Percentiles rank a stretch among this genome's conserved stretches.
Evolutionary conservation across 2,329 filamentous ascomycete genomes (phyloP).

Genomic region (Harringtonia aguacate): DNA sequence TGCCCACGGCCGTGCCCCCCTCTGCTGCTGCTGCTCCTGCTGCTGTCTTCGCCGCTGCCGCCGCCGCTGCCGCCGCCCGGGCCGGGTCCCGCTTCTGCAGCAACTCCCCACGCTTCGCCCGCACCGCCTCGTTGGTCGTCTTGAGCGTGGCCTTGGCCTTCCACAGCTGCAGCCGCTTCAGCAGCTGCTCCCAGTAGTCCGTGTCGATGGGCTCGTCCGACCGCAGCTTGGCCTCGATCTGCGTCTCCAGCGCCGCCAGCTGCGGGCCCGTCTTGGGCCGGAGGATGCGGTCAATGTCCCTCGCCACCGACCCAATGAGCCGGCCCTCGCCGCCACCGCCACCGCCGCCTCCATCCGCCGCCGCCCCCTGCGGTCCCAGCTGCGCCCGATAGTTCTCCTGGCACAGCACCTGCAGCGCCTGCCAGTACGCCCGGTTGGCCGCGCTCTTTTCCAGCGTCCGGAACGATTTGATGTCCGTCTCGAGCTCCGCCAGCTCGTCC

Average conservation of each 20-base stretch:
- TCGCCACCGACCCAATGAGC: slow-evolving; percentile 69
- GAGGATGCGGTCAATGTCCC: slow-evolving; percentile 81
- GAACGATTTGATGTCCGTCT: slow-evolving; percentile 74
- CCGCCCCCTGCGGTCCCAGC: slow-evolving; percentile 27
- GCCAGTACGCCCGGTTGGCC: slow-evolving; percentile 83
- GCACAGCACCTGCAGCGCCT: slow-evolving; percentile 77
- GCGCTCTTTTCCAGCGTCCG: slow-evolving; percentile 67
- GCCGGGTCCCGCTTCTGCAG: slow-evolving; percentile 58
- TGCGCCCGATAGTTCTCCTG: slow-evolving; percentile 63
- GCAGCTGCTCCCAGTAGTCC: slow-evolving; percentile 93
- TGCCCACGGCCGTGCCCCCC: neutral
- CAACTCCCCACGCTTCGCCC: slow-evolving; percentile 55
- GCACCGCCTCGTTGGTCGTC: slow-evolving; percentile 66
- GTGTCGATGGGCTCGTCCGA: slow-evolving; percentile 90
- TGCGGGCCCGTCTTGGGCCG: slow-evolving; percentile 78
- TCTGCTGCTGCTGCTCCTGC: slow-evolving; percentile 16
- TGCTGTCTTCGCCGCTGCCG: slow-evolving; percentile 26
- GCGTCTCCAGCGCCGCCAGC: slow-evolving; percentile 73
- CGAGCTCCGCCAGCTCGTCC: slow-evolving; percentile 60
- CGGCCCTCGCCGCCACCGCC: slow-evolving; percentile 44
- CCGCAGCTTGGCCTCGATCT: slow-evolving; percentile 76
- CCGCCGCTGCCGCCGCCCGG: slow-evolving; percentile 39
- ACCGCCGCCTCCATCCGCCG: neutral
- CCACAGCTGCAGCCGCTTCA: slow-evolving; percentile 76
- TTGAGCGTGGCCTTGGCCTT: slow-evolving; percentile 82